Conservation (phyloP, 306 rosid species). For the Begonia masoniana region DNA sequence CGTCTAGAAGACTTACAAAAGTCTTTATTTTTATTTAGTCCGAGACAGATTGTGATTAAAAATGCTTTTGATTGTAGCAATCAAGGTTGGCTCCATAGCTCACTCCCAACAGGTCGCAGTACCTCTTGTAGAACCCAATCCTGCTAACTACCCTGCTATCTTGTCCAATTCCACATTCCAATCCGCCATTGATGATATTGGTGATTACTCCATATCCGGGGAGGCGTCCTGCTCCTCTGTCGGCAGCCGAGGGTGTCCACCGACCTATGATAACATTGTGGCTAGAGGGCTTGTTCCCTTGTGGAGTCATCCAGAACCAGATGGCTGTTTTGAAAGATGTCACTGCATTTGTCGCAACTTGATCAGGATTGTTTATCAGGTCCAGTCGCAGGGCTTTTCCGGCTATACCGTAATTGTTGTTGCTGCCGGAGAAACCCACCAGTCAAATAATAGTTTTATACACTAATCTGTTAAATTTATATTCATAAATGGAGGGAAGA, state of each 20-base stretch:
- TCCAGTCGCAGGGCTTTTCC: slow-evolving; percentile 25
- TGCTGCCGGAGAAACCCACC: slow-evolving; percentile 14
- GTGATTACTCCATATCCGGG: slow-evolving; percentile 13
- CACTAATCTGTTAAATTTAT: neutral
- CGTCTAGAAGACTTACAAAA: too few relatives aligned
- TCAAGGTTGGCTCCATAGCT: slow-evolving; percentile 17
- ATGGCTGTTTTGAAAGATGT: slow-evolving; percentile 49
- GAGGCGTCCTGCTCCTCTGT: slow-evolving; percentile 6
- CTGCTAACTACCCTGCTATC: slow-evolving; percentile 12
- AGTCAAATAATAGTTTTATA: neutral
- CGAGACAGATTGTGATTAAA: neutral
- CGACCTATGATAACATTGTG: slow-evolving; percentile 35
- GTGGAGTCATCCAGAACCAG: slow-evolving; percentile 76
- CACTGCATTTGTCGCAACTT: slow-evolving; percentile 28
- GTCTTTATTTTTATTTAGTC: too few relatives aligned
- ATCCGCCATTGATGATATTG: slow-evolving; percentile 27
- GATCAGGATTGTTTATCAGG: slow-evolving; percentile 38
- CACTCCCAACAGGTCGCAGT: slow-evolving; percentile 18
- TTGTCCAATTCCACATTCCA: slow-evolving; percentile 22
- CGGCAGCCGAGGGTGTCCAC: slow-evolving; percentile 37
- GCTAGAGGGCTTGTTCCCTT: slow-evolving; percentile 50
- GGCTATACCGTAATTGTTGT: slow-evolving; percentile 43
- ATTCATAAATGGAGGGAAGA: neutral
- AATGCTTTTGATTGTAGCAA: slow-evolving; percentile 21
- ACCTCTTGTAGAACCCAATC: slow-evolving; percentile 25